Evolutionary conservation across 768 basidiomycete genomes (phyloP).

Genomic region (Mycena venus): DNA sequence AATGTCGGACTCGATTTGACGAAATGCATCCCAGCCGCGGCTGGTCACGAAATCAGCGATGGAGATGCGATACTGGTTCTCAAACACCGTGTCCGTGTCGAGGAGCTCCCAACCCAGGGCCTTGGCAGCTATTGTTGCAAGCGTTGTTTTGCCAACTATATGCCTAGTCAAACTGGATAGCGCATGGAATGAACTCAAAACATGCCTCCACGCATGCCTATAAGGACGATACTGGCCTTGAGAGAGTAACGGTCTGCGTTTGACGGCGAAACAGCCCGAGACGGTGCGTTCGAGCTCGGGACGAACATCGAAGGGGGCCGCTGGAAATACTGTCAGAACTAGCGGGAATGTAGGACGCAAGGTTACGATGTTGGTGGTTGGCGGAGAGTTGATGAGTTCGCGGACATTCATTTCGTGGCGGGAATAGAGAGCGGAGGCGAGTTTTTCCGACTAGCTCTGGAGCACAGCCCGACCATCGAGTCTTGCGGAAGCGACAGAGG

Average conservation of each 20-base stretch:
- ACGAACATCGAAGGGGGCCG: neutral
- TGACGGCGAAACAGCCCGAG: conserved; percentile 28
- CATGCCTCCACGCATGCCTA: conserved; percentile 82
- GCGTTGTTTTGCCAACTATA: conserved; percentile 76
- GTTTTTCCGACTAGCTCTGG: conserved; percentile 26
- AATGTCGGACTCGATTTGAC: conserved; percentile 73
- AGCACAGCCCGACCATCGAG: neutral
- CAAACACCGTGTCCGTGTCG: conserved; percentile 79
- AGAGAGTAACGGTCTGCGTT: conserved; percentile 30
- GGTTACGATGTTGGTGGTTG: conserved; percentile 7
- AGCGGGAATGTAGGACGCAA: neutral
- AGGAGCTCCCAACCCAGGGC: conserved; percentile 68
- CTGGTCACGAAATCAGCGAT: conserved; percentile 70
- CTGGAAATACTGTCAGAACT: neutral
- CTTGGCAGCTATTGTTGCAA: conserved; percentile 74
- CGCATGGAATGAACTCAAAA: neutral
- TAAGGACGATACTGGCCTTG: conserved; percentile 63
- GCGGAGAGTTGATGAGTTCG: conserved; percentile 26
- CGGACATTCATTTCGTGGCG: conserved; percentile 28
- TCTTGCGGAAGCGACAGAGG: neutral
- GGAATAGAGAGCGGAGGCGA: neutral
- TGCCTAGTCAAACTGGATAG: neutral
- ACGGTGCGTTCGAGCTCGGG: conserved; percentile 1
- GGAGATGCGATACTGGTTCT: conserved; percentile 57
- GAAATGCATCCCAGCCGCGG: conserved; percentile 80